Evolutionary conservation across 305 asterid species (phyloP).

Genomic region (Plantago coronopus): DNA sequence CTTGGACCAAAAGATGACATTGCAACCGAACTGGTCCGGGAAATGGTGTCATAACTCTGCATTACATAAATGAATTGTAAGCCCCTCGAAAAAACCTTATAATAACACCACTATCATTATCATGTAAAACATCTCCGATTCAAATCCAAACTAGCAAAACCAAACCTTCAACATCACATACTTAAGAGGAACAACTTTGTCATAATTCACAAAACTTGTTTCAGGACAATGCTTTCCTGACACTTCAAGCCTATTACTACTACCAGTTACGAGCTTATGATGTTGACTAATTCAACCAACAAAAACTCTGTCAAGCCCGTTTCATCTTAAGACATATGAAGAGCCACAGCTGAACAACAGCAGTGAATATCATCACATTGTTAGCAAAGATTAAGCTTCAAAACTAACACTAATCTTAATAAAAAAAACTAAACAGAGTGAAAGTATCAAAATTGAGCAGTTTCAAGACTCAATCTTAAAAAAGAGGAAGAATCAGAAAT

Average conservation of each 20-base stretch:
- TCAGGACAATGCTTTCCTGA: too few species aligned
- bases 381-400: neutral
- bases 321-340: neutral
- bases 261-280: too few species aligned
- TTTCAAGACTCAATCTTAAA: neutral
- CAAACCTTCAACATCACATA: neutral
- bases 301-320: neutral
- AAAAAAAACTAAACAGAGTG: slow-evolving; percentile 2
- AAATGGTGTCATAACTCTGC: slow-evolving; percentile 56
- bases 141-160: neutral
- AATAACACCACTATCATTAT: neutral
- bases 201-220: too few species aligned
- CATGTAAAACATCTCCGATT: neutral
- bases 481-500: neutral
- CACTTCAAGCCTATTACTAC: too few species aligned
- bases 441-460: slow-evolving; percentile 3
- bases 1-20: slow-evolving; percentile 32
- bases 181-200: neutral
- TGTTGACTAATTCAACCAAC: neutral
- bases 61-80: slow-evolving; percentile 18
- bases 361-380: neutral
- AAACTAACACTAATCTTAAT: neutral
- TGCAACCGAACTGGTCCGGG: slow-evolving; percentile 40
- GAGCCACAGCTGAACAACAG: neutral
- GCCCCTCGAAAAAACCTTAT: neutral